Evolutionary conservation across 345 rosid genomes (phyloP), one percentile per base, ranked within the genome.

Genomic region (Aegle marmelos): DNA sequence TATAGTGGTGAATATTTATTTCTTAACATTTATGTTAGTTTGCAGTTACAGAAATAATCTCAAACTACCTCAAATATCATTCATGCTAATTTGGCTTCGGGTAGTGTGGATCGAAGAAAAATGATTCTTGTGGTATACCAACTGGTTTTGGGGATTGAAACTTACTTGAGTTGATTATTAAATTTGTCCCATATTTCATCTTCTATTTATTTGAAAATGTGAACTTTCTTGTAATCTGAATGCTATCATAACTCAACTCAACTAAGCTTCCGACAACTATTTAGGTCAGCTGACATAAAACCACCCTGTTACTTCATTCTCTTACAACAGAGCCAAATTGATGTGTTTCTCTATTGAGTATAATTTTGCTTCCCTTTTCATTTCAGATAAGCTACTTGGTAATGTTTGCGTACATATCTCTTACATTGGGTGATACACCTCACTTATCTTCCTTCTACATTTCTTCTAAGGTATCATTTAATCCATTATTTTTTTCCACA

Each of bases 381-480:
- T 78, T 56, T 68, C 91, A 95, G 99, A 87, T 81, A 76, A 95
- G 99, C 88, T 95, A 93, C 85, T 92, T 95, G 79, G 96, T 95
- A 79, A 95, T 95, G 99, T 93, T 95, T 80, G 92, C 91, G 54
- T 96, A 96, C 79, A 90, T 94, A 72, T 96, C 99, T 71, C 64
- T 94, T 82, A 90, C 97, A 33, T 81, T 96, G 82, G 99, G 99
- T 79, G 98, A 92, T 84, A 77, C 93, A 67, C 84, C 86, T 33
- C 86, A 68, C 66, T 81, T 91, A 72, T 82, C 84, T 75, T 82
- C 94, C 14, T 87, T 92, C 83, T 96, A 88, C 83, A 73, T 94
- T 80, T 88, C 98, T 61, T 96, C 97, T n/a, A 94, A 92, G 98
- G 98, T 96, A 87, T 81, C 21, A 62, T 19, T 72, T 72, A 33